These are phyloP conservation scores for Fomes fomentarius DNA, from an alignment of 1,284 basidiomycete genomes.

Conservation along the genomic window DNA sequence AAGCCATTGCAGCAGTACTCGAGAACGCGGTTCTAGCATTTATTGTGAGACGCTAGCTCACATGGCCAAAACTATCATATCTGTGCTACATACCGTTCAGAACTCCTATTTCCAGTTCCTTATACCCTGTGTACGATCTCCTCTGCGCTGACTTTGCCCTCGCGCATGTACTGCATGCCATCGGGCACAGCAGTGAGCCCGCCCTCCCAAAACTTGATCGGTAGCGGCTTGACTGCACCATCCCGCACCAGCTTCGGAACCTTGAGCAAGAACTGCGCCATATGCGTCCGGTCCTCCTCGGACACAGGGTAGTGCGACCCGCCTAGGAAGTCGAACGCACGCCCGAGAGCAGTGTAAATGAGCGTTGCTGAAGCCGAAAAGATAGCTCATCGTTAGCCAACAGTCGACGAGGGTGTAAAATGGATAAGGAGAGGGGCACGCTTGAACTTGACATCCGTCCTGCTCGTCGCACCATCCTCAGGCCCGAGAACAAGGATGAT, in stretches of 20 bases:
- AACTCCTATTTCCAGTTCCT: too few species aligned
- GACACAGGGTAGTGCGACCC: slow-evolving; percentile 8
- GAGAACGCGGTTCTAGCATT: too few species aligned
- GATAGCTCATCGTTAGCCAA: neutral
- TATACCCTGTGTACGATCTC: slow-evolving; percentile 29
- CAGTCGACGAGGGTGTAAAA: too few species aligned
- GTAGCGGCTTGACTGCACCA: slow-evolving; percentile 24
- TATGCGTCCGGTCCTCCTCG: slow-evolving; percentile 26
- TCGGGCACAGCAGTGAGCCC: slow-evolving; percentile 25
- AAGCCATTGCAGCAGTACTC: too few species aligned
- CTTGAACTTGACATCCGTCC: slow-evolving; percentile 11
- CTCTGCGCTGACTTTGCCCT: slow-evolving; percentile 30
- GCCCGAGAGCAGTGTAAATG: slow-evolving; percentile 20
- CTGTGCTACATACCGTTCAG: too few species aligned
- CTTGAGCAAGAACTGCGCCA: slow-evolving; percentile 28
- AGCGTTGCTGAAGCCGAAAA: neutral
- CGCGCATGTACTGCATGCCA: slow-evolving; percentile 28
- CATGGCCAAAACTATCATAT: too few species aligned
- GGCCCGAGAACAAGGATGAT: slow-evolving; percentile 11
- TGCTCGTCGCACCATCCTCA: slow-evolving; percentile 1
- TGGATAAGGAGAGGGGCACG: neutral
- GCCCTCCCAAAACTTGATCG: slow-evolving; percentile 27
- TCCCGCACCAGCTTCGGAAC: slow-evolving; percentile 24
- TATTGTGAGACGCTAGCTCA: too few species aligned
- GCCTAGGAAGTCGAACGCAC: slow-evolving; percentile 17